A percentile compares a stretch with the other conserved stretches of the same genome.
Evolutionary conservation across 2,329 filamentous ascomycete species (phyloP).

Genomic region (Colletotrichum higginsianum): DNA sequence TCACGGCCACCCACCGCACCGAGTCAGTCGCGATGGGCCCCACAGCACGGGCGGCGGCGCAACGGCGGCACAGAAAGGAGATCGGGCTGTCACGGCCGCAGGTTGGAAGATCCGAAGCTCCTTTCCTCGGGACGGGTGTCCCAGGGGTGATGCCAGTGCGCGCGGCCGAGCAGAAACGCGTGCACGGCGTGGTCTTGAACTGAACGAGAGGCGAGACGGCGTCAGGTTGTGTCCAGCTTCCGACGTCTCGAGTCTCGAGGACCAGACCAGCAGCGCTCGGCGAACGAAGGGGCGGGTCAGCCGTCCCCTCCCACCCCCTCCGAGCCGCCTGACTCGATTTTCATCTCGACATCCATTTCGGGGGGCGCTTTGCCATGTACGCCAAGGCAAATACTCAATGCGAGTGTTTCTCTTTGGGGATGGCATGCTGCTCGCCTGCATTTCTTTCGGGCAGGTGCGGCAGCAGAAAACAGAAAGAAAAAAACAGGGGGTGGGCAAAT

Average conservation of each 20-base stretch:
- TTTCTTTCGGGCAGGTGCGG: slow-evolving; percentile 20
- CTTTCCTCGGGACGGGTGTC: not conserved
- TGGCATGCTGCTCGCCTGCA: not conserved
- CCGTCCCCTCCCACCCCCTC: not conserved
- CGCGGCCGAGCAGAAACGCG: slow-evolving; percentile 5
- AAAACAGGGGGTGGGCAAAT: not conserved
- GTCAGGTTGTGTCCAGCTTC: slow-evolving; percentile 29
- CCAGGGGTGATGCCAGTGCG: not conserved
- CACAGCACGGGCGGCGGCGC: not conserved
- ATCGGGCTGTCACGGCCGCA: slow-evolving; percentile 37
- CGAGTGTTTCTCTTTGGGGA: slow-evolving; percentile 29
- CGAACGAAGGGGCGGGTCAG: not conserved
- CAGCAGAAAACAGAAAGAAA: not conserved
- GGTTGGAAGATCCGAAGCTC: slow-evolving; percentile 23
- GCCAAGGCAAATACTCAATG: slow-evolving; percentile 32
- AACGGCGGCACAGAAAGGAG: not conserved
- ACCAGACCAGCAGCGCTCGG: slow-evolving; percentile 1
- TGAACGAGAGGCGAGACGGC: slow-evolving; percentile 23
- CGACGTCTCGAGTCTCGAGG: slow-evolving; percentile 36
- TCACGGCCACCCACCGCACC: not conserved
- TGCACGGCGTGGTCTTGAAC: not conserved
- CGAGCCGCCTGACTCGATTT: slow-evolving; percentile 32
- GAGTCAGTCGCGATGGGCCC: not conserved
- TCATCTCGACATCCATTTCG: slow-evolving; percentile 11
- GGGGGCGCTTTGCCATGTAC: slow-evolving; percentile 4